Evolutionary conservation across 2,329 filamentous ascomycete genomes (phyloP).

Genomic region (Colletotrichum euphorbiae): DNA sequence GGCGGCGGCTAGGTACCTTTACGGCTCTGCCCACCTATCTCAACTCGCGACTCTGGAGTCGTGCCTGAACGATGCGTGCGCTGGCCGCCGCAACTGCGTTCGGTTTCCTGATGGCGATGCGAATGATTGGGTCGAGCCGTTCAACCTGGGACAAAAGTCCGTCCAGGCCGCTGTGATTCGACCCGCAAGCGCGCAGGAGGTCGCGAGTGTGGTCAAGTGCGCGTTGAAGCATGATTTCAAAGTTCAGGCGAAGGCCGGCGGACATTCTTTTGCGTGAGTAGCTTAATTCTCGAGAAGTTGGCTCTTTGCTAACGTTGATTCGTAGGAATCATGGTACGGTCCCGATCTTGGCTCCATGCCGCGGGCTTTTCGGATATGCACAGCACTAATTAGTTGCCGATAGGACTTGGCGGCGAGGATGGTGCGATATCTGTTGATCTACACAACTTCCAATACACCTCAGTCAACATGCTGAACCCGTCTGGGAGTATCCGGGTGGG

Average conservation of each 20-base stretch:
- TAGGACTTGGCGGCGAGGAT: conserved; percentile 60
- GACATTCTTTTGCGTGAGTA: conserved; percentile 71
- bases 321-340: conserved; percentile 19
- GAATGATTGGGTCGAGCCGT: conserved; percentile 60
- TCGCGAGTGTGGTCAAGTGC: conserved; percentile 68
- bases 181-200: conserved; percentile 63
- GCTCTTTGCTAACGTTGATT: not conserved
- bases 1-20: not conserved
- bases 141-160: conserved; percentile 62
- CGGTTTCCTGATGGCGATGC: conserved; percentile 47
- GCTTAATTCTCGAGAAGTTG: too few relatives aligned
- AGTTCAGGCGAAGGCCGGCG: conserved; percentile 71
- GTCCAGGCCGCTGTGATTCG: conserved; percentile 68
- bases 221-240: conserved; percentile 60
- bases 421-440: conserved; percentile 66
- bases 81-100: conserved; percentile 57
- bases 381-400: not conserved
- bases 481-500: conserved; percentile 67
- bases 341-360: too few relatives aligned
- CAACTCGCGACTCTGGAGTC: conserved; percentile 47
- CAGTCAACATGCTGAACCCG: conserved; percentile 55
- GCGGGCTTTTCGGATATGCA: too few relatives aligned
- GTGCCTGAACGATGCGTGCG: conserved; percentile 61
- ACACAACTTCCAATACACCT: conserved; percentile 62
- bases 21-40: not conserved